Conservation (phyloP, 768 basidiomycete genomes). For the Hortiboletus flavorubellus region DNA sequence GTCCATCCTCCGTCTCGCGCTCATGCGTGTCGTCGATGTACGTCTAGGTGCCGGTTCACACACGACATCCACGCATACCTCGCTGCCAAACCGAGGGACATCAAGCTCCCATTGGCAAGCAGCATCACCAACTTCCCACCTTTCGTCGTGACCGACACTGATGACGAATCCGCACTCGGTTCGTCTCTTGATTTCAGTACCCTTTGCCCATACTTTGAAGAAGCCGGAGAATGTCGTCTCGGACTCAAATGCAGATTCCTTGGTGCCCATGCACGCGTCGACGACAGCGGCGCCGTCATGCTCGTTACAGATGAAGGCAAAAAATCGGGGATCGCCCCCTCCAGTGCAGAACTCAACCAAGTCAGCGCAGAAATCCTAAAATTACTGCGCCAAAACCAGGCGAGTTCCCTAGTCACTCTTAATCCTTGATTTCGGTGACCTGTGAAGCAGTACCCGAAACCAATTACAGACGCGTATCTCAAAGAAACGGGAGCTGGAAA, state of each 20-base stretch:
- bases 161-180: neutral
- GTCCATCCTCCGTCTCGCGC: constrained; percentile 11
- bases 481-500: constrained; percentile 43
- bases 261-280: constrained; percentile 62
- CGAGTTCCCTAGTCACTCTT: constrained; percentile 24
- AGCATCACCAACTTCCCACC: constrained; percentile 48
- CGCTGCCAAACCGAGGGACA: constrained; percentile 67
- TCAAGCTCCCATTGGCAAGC: constrained; percentile 50
- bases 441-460: constrained; percentile 55
- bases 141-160: constrained; percentile 37
- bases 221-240: constrained; percentile 30
- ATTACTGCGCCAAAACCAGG: constrained; percentile 66
- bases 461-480: constrained; percentile 61
- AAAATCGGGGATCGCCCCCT: constrained; percentile 44
- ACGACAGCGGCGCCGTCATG: constrained; percentile 42
- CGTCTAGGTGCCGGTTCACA: constrained; percentile 65
- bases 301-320: constrained; percentile 57
- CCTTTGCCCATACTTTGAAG: constrained; percentile 26
- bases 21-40: neutral
- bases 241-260: constrained; percentile 93
- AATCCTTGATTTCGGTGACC: neutral
- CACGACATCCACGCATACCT: constrained; percentile 81
- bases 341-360: constrained; percentile 68
- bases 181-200: constrained; percentile 23
- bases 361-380: constrained; percentile 55